phyloP scores from a whole-genome alignment of 441 rosid genomes.

The Hura crepitans region DNA sequence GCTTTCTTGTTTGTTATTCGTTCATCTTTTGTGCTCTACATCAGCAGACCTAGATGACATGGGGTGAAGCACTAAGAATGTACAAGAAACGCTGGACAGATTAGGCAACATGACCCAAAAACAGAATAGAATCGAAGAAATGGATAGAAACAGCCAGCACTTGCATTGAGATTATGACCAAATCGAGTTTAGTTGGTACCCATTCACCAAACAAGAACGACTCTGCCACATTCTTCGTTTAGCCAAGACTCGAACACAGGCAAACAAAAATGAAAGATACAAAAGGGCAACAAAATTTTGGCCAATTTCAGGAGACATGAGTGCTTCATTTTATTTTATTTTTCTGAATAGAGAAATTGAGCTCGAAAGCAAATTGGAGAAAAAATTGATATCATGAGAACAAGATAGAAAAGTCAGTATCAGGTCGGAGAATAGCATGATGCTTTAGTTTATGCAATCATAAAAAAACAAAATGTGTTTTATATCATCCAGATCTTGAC shows the following conservation, averaged over 20 bases:
- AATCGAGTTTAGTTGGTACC: background rate
- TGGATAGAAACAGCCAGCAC: background rate
- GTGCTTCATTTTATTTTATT: background rate
- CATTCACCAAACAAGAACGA: background rate
- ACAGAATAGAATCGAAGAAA: background rate
- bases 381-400: background rate
- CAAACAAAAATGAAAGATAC: background rate
- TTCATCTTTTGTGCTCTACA: too few relatives aligned
- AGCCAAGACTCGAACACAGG: background rate
- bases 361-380: background rate
- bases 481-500: conserved; percentile 1
- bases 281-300: background rate
- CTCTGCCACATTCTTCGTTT: background rate
- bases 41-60: background rate
- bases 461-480: background rate
- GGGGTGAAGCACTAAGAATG: background rate
- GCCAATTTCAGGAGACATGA: background rate
- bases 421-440: background rate
- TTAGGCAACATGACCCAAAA: background rate
- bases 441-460: background rate
- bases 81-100: background rate
- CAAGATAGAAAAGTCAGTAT: background rate
- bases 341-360: background rate
- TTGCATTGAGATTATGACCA: background rate
- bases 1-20: too few relatives aligned